Evolutionary conservation across 805 yeast species (phyloP), one percentile per base, ranked within the genome.

Genomic region (Candida nitratophila): DNA sequence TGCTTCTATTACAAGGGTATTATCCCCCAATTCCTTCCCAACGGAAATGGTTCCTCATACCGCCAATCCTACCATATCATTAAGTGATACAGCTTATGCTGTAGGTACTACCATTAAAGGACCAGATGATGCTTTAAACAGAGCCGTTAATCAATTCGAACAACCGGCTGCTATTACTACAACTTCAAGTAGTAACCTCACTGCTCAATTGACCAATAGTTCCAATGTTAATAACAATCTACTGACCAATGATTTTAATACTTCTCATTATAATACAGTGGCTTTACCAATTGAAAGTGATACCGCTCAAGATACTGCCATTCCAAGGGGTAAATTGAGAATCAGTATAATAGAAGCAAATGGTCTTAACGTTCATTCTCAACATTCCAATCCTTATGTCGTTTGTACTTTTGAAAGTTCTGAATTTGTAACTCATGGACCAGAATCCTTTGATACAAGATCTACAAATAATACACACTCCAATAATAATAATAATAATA

Each of bases 341-440:
- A 89, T 93, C 40, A 79, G 78, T 30, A 87, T 91, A 48, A 68
- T 85, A 24, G 91, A 87, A 63, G 97, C 96, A 2, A 75, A 72
- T 46, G 82, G 81, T 52, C 71, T 91, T 49, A 66, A 73, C 37
- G 76, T 81, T 30, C 70, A 74, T 38, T 64, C 79, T 4, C 65
- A 71, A 35, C 66, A 48, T 44, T 71, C 91, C 3, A 85, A 77
- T 52, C 96, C 96, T 3, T 84, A 89, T 61, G 96, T 86, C 17
- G 96, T 89, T 32, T 86, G 95, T 63, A 84, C 95, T 11, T 89
- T 86, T 68, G 96, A 88, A 61, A 83, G 91, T 48, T 83, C 95
- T 1, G 98, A 93, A 66, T 86, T 82, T 51, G 89, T 91, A 47
- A 81, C 96, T 22, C 80, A 81, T 49, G 90, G 89, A 4, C 88